A percentile compares a stretch with the other conserved stretches of the same genome.
These are phyloP conservation scores for Zygosaccharomyces bisporus DNA, from an alignment of 805 yeast genomes.

Conservation along the genomic window DNA sequence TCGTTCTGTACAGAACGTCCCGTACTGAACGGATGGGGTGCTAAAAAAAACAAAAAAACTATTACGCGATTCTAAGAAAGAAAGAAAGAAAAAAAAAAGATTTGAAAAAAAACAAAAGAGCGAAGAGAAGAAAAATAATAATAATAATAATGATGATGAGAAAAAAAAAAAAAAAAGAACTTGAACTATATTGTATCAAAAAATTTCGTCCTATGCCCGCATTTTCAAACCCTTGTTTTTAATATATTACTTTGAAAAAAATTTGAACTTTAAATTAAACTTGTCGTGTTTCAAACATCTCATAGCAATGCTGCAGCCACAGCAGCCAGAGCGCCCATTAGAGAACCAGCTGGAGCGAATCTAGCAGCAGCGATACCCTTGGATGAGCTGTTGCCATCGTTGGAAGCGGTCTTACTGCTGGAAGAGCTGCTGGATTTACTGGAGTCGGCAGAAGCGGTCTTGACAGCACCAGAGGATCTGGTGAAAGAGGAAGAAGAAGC, in stretches of 20 bases:
- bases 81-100: neutral
- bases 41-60: too few relatives aligned
- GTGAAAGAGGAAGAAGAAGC: slow-evolving; percentile 13
- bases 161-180: neutral
- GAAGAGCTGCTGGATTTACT: slow-evolving; percentile 9
- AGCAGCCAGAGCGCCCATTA: slow-evolving; percentile 49
- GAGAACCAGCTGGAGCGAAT: slow-evolving; percentile 38
- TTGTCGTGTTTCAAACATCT: slow-evolving; percentile 15
- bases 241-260: neutral
- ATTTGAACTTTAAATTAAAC: neutral
- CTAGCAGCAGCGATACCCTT: slow-evolving; percentile 37
- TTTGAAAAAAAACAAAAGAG: too few relatives aligned
- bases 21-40: neutral
- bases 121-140: neutral
- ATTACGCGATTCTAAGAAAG: too few relatives aligned
- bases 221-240: neutral
- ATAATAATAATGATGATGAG: neutral
- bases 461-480: neutral
- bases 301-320: slow-evolving; percentile 50
- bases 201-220: neutral
- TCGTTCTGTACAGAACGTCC: neutral
- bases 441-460: slow-evolving; percentile 15
- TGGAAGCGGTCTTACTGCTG: slow-evolving; percentile 6
- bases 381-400: slow-evolving; percentile 20
- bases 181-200: slow-evolving; percentile 1